Evolutionary conservation across 2,329 filamentous ascomycete species (phyloP).

Genomic region (Lasiodiplodia theobromae): DNA sequence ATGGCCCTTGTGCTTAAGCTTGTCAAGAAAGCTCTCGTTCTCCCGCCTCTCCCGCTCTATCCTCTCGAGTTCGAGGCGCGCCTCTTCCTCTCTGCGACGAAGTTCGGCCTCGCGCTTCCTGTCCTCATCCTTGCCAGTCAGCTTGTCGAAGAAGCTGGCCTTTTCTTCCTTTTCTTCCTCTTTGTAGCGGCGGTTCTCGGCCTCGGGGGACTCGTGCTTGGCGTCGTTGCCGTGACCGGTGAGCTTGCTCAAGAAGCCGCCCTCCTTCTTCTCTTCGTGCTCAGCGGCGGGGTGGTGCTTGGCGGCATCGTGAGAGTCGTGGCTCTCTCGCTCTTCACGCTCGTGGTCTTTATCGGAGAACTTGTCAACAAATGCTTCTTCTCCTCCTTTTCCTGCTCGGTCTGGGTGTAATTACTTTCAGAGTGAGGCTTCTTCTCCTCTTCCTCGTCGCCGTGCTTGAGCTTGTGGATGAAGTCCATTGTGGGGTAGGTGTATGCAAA

Average conservation of each 20-base stretch:
- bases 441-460: slow-evolving; percentile 24
- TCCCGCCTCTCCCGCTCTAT: slow-evolving; percentile 18
- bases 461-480: slow-evolving; percentile 29
- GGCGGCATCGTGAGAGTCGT: slow-evolving; percentile 24
- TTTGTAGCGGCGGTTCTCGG: slow-evolving; percentile 26
- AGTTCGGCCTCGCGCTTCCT: slow-evolving; percentile 24
- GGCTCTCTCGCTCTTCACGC: slow-evolving; percentile 4
- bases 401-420: slow-evolving; percentile 10
- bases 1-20: slow-evolving; percentile 10
- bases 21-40: slow-evolving; percentile 25
- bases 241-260: slow-evolving; percentile 26
- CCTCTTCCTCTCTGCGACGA: slow-evolving; percentile 17
- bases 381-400: slow-evolving; percentile 21
- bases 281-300: slow-evolving; percentile 28
- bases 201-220: slow-evolving; percentile 27
- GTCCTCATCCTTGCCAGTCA: slow-evolving; percentile 29
- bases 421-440: slow-evolving; percentile 26
- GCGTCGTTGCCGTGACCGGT: slow-evolving; percentile 19
- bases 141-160: slow-evolving; percentile 27
- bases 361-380: slow-evolving; percentile 22
- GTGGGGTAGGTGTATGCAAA: not conserved
- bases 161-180: slow-evolving; percentile 28
- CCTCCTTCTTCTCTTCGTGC: slow-evolving; percentile 23
- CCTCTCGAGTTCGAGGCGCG: slow-evolving; percentile 21
- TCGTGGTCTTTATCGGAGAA: slow-evolving; percentile 16